These are phyloP conservation scores for Amylocarpus encephaloides DNA, from an alignment of 2,329 filamentous ascomycete genomes.

Conservation along the genomic window DNA sequence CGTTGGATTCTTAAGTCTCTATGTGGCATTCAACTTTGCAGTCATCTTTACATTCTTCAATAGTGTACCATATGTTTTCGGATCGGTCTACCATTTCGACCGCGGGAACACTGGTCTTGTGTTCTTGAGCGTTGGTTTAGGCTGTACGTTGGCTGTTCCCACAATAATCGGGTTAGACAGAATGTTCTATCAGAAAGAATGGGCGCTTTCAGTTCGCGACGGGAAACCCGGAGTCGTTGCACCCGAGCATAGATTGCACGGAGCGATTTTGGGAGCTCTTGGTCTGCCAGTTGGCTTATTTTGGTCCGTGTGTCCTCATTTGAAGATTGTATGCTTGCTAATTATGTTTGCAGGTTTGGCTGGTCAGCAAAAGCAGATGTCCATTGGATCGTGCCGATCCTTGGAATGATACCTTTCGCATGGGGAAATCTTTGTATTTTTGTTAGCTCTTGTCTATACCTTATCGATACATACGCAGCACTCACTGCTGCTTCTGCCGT, in stretches of 20 bases:
- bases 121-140: constrained; percentile 14
- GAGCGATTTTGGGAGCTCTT: constrained; percentile 50
- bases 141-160: constrained; percentile 6
- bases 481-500: constrained; percentile 10
- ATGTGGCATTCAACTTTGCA: constrained; percentile 45
- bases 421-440: constrained; percentile 56
- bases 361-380: constrained; percentile 7
- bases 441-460: constrained; percentile 29
- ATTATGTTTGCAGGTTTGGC: constrained; percentile 4
- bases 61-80: constrained; percentile 43
- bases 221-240: constrained; percentile 18
- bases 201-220: not conserved
- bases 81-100: constrained; percentile 37
- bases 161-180: constrained; percentile 37
- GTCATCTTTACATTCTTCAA: constrained; percentile 48
- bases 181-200: constrained; percentile 33
- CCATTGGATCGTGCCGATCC: constrained; percentile 14
- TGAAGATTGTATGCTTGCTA: not conserved
- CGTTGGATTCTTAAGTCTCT: constrained; percentile 47
- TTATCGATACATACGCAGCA: constrained; percentile 13
- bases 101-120: constrained; percentile 20
- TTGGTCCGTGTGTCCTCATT: constrained; percentile 37
- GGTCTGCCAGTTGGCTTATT: constrained; percentile 46
- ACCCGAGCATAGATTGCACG: constrained; percentile 50
- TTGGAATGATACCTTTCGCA: constrained; percentile 45